Conservation (phyloP, 352 stramenopile genomes). For the Discostella stelligera region DNA sequence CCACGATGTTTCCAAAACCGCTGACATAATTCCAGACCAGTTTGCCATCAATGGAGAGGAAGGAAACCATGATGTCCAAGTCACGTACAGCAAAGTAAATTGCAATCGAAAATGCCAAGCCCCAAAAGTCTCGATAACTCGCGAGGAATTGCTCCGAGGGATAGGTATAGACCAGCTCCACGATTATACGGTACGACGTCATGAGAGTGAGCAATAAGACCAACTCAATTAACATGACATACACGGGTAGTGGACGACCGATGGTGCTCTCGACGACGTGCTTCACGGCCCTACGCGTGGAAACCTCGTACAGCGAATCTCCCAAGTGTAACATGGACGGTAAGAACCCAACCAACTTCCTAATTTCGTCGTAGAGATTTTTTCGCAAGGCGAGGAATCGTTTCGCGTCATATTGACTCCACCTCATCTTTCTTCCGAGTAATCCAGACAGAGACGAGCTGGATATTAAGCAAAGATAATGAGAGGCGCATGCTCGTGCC, state of each 20-base stretch:
- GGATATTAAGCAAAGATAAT: slow-evolving; percentile 33
- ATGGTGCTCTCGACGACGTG: slow-evolving; percentile 26
- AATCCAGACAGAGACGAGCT: slow-evolving; percentile 22
- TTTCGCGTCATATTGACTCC: slow-evolving; percentile 19
- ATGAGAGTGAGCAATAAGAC: slow-evolving; percentile 23
- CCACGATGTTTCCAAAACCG: slow-evolving; percentile 20
- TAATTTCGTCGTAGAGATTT: slow-evolving; percentile 25
- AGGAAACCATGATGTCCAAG: slow-evolving; percentile 9
- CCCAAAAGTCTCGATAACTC: slow-evolving; percentile 25
- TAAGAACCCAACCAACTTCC: slow-evolving; percentile 16
- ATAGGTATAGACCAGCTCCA: slow-evolving; percentile 24
- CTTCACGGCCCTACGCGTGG: slow-evolving; percentile 30
- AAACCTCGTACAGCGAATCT: slow-evolving; percentile 25
- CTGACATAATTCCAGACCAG: slow-evolving; percentile 6
- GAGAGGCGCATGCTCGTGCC: slow-evolving; percentile 17
- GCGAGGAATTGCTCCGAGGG: slow-evolving; percentile 7
- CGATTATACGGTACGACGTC: slow-evolving; percentile 29
- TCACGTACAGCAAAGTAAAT: slow-evolving; percentile 23
- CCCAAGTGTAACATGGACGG: slow-evolving; percentile 28
- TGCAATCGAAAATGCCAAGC: slow-evolving; percentile 28
- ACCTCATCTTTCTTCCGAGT: slow-evolving; percentile 13
- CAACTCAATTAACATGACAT: slow-evolving; percentile 30
- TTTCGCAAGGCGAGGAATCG: slow-evolving; percentile 18
- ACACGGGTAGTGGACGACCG: slow-evolving; percentile 23
- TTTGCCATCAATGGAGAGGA: slow-evolving; percentile 10